phyloP scores from a whole-genome alignment of 192 early-diverging fungal genomes.

The Chytriomyces hyalinus region DNA sequence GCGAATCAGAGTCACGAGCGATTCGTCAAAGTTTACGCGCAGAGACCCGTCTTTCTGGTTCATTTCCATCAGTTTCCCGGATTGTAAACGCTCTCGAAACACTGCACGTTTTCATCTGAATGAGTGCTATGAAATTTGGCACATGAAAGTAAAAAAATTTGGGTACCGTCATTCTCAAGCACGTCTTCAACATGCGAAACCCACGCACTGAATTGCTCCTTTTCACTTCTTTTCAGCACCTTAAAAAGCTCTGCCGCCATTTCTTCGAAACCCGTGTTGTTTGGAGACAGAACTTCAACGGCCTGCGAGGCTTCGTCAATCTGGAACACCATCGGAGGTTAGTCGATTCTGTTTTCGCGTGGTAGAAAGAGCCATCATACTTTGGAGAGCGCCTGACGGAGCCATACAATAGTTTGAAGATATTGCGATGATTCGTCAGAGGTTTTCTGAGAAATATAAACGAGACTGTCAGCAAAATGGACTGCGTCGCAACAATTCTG shows the following conservation, averaged over 20 bases:
- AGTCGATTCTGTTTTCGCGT: background rate
- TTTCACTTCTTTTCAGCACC: constrained; percentile 46
- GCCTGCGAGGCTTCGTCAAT: constrained; percentile 48
- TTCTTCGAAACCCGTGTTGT: constrained; percentile 35
- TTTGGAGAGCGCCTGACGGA: constrained; percentile 47
- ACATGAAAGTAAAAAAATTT: too few species aligned
- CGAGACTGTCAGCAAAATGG: background rate
- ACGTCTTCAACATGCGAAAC: constrained; percentile 37
- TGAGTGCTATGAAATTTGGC: too few species aligned
- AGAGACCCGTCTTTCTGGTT: constrained; percentile 53
- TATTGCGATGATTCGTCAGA: constrained; percentile 12
- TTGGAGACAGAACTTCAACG: constrained; percentile 40
- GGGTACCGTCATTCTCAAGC: constrained; percentile 36
- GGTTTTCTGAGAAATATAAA: constrained; percentile 10
- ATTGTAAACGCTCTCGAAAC: constrained; percentile 22
- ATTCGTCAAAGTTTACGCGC: constrained; percentile 57
- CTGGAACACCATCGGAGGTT: constrained; percentile 4
- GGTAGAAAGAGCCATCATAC: constrained; percentile 20
- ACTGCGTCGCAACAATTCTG: background rate
- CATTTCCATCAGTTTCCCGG: constrained; percentile 58
- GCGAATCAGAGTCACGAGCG: constrained; percentile 52
- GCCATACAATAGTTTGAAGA: constrained; percentile 50
- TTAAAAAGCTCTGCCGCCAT: constrained; percentile 43
- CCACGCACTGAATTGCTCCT: constrained; percentile 54
- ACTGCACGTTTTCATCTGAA: background rate